Evolutionary conservation across 1,284 basidiomycete species (phyloP).

Genomic region (Sporisorium exsertum): DNA sequence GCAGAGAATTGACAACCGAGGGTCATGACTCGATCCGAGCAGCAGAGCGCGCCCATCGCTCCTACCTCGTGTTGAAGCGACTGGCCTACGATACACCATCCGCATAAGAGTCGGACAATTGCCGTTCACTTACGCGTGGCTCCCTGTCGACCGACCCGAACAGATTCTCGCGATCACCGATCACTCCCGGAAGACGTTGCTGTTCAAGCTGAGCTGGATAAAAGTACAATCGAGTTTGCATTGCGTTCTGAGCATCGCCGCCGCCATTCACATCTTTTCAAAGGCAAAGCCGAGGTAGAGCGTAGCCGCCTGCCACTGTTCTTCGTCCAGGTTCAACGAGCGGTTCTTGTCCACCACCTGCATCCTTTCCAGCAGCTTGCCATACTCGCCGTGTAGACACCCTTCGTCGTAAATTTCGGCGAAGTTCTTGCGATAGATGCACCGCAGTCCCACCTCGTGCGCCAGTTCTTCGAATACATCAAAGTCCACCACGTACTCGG

Average conservation of each 20-base stretch:
- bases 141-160: neutral
- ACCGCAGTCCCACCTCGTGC: conserved; percentile 80
- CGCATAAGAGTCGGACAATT: too few species aligned
- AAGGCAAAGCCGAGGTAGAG: conserved; percentile 66
- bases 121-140: too few species aligned
- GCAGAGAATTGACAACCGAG: too few species aligned
- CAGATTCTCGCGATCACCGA: neutral
- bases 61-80: too few species aligned
- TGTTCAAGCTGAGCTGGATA: neutral
- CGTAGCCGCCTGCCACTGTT: conserved; percentile 64
- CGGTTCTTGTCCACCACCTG: conserved; percentile 48
- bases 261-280: conserved; percentile 44
- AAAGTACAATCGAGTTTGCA: conserved; percentile 1
- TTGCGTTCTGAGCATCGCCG: neutral
- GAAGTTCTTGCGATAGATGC: conserved; percentile 86
- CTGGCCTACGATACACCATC: neutral
- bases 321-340: conserved; percentile 48
- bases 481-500: conserved; percentile 96
- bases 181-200: too few species aligned
- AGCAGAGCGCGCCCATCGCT: neutral
- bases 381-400: conserved; percentile 27
- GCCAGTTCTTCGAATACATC: conserved; percentile 88
- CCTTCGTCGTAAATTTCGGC: conserved; percentile 60
- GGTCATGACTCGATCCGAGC: conserved; percentile 13
- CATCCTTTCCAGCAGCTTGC: conserved; percentile 55